phyloP scores from a whole-genome alignment of 371 early-diverging fungal species.

The Rhizopus sp. region DNA sequence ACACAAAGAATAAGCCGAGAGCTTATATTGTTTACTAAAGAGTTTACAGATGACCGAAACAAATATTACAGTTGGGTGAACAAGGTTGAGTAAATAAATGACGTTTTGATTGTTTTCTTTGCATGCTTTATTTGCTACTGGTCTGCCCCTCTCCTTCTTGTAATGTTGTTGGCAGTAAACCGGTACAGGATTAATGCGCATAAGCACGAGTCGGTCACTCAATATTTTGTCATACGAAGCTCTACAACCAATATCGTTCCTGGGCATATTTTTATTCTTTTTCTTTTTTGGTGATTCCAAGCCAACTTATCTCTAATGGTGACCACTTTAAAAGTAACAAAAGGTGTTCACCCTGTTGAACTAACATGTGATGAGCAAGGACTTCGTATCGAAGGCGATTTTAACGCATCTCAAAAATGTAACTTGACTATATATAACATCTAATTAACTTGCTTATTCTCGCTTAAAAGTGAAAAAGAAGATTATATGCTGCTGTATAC shows the following conservation, averaged over 20 bases:
- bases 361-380: conserved; percentile 46
- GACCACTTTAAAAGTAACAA: conserved; percentile 29
- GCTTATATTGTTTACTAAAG: too few species aligned
- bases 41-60: too few species aligned
- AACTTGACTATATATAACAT: conserved; percentile 3
- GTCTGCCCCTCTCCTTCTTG: too few species aligned
- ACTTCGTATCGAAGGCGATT: conserved; percentile 51
- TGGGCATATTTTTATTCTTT: background rate
- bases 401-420: conserved; percentile 35
- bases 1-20: too few species aligned
- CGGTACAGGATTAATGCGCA: too few species aligned
- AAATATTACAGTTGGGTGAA: too few species aligned
- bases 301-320: conserved; percentile 19
- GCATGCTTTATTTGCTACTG: too few species aligned
- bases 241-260: too few species aligned
- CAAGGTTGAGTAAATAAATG: too few species aligned
- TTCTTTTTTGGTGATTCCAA: background rate
- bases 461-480: conserved; percentile 3
- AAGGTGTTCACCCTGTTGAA: conserved; percentile 35
- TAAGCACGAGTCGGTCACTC: too few species aligned
- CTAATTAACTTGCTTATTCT: background rate
- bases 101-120: too few species aligned
- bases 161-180: too few species aligned
- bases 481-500: conserved; percentile 31
- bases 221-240: background rate